Evolutionary conservation across 2,329 filamentous ascomycete species (phyloP).

Genomic region (Colletotrichum costaricense): DNA sequence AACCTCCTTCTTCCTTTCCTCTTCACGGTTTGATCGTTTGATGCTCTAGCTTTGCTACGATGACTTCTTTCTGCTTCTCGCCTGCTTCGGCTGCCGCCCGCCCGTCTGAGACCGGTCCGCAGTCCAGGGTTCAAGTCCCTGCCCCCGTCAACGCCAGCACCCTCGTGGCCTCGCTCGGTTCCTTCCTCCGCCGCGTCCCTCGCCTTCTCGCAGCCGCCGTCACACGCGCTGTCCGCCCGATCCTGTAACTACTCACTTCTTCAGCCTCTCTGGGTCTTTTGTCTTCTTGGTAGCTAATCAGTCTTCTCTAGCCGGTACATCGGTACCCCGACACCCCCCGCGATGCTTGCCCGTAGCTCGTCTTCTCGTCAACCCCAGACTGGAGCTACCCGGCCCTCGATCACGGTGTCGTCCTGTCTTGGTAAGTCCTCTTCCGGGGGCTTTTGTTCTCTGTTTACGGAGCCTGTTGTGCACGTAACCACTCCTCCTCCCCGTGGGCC

Average conservation of each 20-base stretch:
- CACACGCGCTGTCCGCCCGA: not conserved
- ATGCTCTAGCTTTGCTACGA: constrained; percentile 12
- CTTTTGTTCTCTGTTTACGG: constrained; percentile 3
- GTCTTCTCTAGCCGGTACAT: not conserved
- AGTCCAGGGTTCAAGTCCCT: constrained; percentile 14
- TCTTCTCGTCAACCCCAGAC: constrained; percentile 1
- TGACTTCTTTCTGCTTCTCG: constrained; percentile 13
- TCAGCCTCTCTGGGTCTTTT: not conserved
- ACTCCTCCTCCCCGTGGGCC: constrained; percentile 3
- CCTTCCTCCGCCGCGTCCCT: not conserved
- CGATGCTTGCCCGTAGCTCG: constrained; percentile 7
- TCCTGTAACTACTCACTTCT: not conserved
- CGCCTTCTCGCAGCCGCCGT: not conserved
- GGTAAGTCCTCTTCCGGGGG: constrained; percentile 1
- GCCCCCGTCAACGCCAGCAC: not conserved
- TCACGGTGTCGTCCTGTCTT: constrained; percentile 12
- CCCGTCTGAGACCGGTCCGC: constrained; percentile 15
- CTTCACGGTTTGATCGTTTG: constrained; percentile 10
- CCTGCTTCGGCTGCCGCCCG: constrained; percentile 10
- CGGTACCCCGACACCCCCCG: constrained; percentile 1
- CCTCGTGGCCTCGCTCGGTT: constrained; percentile 10
- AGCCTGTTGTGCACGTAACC: not conserved
- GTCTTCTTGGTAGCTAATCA: not conserved
- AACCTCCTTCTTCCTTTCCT: not conserved
- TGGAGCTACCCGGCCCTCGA: constrained; percentile 3